phyloP scores from a whole-genome alignment of 768 basidiomycete genomes.

The Mrakia blollopis region DNA sequence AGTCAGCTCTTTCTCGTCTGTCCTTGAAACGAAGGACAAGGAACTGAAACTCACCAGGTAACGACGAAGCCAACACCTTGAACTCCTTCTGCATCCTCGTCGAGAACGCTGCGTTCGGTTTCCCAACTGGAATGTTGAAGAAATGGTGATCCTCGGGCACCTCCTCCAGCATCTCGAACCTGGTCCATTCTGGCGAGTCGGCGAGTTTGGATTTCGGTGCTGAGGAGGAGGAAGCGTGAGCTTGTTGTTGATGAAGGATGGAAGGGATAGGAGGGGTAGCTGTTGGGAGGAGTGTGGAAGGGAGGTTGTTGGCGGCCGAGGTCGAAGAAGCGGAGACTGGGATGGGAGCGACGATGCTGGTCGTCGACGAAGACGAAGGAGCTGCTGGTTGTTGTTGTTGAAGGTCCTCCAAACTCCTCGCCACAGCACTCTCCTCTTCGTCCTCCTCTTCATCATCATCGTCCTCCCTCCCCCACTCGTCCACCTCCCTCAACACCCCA shows the following conservation, averaged over 20 bases:
- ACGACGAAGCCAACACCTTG: slow-evolving; percentile 65
- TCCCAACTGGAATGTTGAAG: slow-evolving; percentile 53
- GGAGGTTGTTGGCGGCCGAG: slow-evolving; percentile 23
- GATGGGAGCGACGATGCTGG: slow-evolving; percentile 1
- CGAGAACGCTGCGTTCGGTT: slow-evolving; percentile 66
- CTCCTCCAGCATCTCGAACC: slow-evolving; percentile 71
- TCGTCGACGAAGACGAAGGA: neutral
- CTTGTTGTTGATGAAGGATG: slow-evolving; percentile 7
- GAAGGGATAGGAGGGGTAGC: slow-evolving; percentile 17
- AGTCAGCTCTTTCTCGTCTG: neutral
- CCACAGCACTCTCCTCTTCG: slow-evolving; percentile 1
- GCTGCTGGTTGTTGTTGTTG: neutral
- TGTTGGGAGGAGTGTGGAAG: slow-evolving; percentile 27
- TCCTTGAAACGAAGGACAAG: neutral
- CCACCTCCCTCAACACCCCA: slow-evolving; percentile 22
- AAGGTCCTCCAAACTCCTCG: neutral
- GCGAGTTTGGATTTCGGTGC: neutral
- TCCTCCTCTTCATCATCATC: slow-evolving; percentile 14
- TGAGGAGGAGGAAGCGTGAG: slow-evolving; percentile 5
- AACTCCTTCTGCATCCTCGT: slow-evolving; percentile 77
- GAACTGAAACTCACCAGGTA: slow-evolving; percentile 61
- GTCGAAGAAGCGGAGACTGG: neutral
- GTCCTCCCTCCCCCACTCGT: slow-evolving; percentile 4
- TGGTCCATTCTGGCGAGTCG: slow-evolving; percentile 60
- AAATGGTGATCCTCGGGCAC: slow-evolving; percentile 81